Evolutionary conservation across 1,284 basidiomycete genomes (phyloP).

Genomic region (Pascua guehoae): DNA sequence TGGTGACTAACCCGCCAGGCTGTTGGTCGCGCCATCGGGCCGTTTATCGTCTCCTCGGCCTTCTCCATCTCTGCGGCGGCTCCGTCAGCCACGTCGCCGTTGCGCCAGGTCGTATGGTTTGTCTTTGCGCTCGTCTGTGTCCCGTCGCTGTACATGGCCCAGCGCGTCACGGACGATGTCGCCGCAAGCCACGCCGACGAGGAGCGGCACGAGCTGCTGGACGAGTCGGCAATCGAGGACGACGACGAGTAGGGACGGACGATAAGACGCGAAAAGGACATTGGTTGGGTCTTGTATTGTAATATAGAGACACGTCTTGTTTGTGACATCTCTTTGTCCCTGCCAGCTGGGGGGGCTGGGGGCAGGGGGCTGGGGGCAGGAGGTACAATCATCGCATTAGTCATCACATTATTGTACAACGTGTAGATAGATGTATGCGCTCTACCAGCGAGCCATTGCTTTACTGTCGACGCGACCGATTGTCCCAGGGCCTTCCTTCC

Average conservation of each 20-base stretch:
- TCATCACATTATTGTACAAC: too few relatives aligned
- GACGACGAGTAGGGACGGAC: not conserved
- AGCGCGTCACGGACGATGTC: constrained; percentile 4
- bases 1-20: constrained; percentile 16
- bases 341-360: too few relatives aligned
- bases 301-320: too few relatives aligned
- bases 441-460: too few relatives aligned
- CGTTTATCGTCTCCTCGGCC: constrained; percentile 31
- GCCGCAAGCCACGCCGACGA: not conserved
- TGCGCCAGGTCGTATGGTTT: constrained; percentile 37
- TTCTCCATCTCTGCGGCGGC: constrained; percentile 34
- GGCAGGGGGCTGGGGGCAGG: too few relatives aligned
- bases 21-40: constrained; percentile 30
- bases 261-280: too few relatives aligned
- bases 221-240: not conserved
- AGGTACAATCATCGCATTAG: too few relatives aligned
- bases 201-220: constrained; percentile 6
- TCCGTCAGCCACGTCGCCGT: constrained; percentile 14
- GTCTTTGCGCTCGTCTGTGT: constrained; percentile 23
- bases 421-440: too few relatives aligned
- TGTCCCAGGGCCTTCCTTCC: too few relatives aligned
- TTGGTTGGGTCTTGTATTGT: too few relatives aligned
- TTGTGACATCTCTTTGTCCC: too few relatives aligned
- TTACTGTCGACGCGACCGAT: too few relatives aligned
- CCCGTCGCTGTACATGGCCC: constrained; percentile 29